Percentiles rank a stretch among this genome's conserved stretches.
Conservation (phyloP, 768 basidiomycete genomes). For the Xanthoconium stramineum region DNA sequence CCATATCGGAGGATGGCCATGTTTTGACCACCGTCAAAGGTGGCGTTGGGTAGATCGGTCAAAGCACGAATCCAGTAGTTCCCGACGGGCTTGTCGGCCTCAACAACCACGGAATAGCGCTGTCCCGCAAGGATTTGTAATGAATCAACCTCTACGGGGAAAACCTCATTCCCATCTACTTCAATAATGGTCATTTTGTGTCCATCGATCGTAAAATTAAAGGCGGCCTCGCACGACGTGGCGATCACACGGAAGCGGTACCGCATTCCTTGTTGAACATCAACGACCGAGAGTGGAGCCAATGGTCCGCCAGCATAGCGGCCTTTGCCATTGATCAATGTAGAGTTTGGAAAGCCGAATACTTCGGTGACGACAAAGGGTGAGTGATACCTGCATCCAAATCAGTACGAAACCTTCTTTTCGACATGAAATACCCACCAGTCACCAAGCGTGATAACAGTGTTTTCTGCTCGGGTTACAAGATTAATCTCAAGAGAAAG, state of each 20-base stretch:
- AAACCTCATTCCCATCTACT: not conserved
- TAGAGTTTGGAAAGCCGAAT: not conserved
- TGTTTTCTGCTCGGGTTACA: conserved; percentile 24
- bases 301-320: conserved; percentile 1
- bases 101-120: conserved; percentile 2
- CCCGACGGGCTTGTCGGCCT: not conserved
- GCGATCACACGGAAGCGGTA: conserved; percentile 3
- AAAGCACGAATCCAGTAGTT: conserved; percentile 3
- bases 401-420: not conserved
- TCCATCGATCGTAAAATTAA: conserved; percentile 5
- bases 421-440: not conserved
- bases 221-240: not conserved
- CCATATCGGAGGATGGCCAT: conserved; percentile 51
- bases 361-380: too few species aligned
- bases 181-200: conserved; percentile 6
- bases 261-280: not conserved
- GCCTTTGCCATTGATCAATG: conserved; percentile 1
- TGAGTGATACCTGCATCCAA: not conserved
- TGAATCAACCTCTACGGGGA: not conserved
- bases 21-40: conserved; percentile 38
- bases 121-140: not conserved
- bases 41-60: conserved; percentile 13
- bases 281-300: not conserved
- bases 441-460: conserved; percentile 28
- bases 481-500: not conserved